phyloP scores from a whole-genome alignment of 371 early-diverging fungal species.

The Mortierella sp. region DNA sequence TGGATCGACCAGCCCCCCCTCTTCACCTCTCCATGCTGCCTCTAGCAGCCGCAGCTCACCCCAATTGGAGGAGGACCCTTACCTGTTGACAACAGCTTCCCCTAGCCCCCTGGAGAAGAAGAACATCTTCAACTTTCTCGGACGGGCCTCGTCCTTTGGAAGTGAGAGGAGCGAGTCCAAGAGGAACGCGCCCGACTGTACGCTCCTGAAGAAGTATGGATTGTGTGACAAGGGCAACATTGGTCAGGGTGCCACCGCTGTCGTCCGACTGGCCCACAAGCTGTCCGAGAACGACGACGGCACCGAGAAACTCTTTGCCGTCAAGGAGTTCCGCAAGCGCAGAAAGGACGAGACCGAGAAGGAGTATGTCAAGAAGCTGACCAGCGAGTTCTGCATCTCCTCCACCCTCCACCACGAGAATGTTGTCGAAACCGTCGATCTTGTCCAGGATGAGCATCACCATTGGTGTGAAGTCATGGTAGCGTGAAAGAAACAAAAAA shows the following conservation, averaged over 20 bases:
- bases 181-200: slow-evolving; percentile 31
- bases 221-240: slow-evolving; percentile 82
- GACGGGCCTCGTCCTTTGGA: slow-evolving; percentile 50
- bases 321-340: slow-evolving; percentile 93
- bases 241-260: slow-evolving; percentile 94
- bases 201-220: slow-evolving; percentile 78
- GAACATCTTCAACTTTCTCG: slow-evolving; percentile 54
- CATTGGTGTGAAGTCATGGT: slow-evolving; percentile 96
- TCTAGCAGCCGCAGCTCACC: slow-evolving; percentile 2
- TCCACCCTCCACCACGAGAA: slow-evolving; percentile 90
- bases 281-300: slow-evolving; percentile 56
- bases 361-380: slow-evolving; percentile 91
- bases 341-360: slow-evolving; percentile 87
- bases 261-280: slow-evolving; percentile 89
- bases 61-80: slow-evolving; percentile 33
- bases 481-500: slow-evolving; percentile 31
- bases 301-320: slow-evolving; percentile 83
- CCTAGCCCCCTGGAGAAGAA: slow-evolving; percentile 44
- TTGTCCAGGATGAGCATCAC: slow-evolving; percentile 86
- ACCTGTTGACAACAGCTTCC: slow-evolving; percentile 17
- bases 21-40: slow-evolving; percentile 25
- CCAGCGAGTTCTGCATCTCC: slow-evolving; percentile 92
- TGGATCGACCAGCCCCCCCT: slow-evolving; percentile 27
- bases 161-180: slow-evolving; percentile 39
- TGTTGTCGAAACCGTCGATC: slow-evolving; percentile 91